These are phyloP conservation scores for Funneliformis mosseae DNA, from an alignment of 192 early-diverging fungal genomes.

Conservation along the genomic window DNA sequence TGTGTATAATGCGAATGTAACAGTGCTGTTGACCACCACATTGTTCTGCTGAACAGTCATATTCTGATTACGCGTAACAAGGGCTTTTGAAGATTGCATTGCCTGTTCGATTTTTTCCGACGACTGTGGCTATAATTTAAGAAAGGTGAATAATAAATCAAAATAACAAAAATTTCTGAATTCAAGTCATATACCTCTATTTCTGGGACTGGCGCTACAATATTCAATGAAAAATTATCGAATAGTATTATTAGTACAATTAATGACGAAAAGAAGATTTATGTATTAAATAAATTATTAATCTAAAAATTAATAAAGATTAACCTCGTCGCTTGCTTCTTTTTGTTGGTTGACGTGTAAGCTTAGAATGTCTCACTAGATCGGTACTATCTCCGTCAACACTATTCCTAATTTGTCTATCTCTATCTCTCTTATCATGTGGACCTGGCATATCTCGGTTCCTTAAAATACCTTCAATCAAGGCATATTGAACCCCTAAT, in stretches of 20 bases:
- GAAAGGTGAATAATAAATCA: too few species aligned
- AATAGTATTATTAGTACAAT: neutral
- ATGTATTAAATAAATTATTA: neutral
- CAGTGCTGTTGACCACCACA: constrained; percentile 44
- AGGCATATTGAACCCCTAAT: constrained; percentile 28
- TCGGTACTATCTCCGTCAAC: constrained; percentile 23
- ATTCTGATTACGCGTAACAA: constrained; percentile 39
- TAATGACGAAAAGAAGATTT: neutral
- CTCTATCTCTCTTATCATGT: constrained; percentile 24
- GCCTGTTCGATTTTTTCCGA: neutral
- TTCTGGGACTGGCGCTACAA: neutral
- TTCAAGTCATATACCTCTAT: neutral
- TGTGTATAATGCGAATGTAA: constrained; percentile 52
- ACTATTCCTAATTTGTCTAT: constrained; percentile 13
- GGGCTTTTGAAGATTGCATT: constrained; percentile 21
- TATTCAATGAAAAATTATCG: neutral
- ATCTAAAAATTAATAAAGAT: neutral
- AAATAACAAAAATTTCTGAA: neutral
- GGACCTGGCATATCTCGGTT: constrained; percentile 11
- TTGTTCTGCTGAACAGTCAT: constrained; percentile 11
- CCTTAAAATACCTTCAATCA: constrained; percentile 32
- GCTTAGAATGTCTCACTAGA: neutral
- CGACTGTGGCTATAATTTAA: neutral
- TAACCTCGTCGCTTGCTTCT: constrained; percentile 20
- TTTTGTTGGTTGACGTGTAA: neutral